Evolutionary conservation across 2,329 filamentous ascomycete genomes (phyloP), one percentile per base, ranked within the genome.

Genomic region (Colletotrichum sp.): DNA sequence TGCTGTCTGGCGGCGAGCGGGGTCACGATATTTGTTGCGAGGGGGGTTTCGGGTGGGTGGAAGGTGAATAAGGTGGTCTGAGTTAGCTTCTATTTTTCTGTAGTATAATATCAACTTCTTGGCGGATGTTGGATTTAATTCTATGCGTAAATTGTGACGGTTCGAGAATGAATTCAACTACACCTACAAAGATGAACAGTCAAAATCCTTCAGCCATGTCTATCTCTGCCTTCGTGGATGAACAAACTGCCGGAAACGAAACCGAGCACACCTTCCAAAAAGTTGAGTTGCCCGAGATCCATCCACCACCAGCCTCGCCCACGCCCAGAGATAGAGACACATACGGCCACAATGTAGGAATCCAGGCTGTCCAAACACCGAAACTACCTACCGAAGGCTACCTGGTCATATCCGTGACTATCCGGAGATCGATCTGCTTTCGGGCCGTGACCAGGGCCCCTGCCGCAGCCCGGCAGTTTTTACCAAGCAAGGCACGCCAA

Each of bases 1-100:
- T 74, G 72, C 21, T 72, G 67, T 43, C 67, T 77, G n/a, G 72
- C 67, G 4, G 67, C 67, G 15, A 74, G 75, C 18, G 68, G 64
- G 2, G 7, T 63, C 3, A 67, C 72, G 8, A 65, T 77, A 18
- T 52, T 43, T 43, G 18, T 34, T 15, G 65, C 75, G 28, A 32
- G 72, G 8, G 72, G 75, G 4, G 57, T 77, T 24, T 63, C 64
- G 3, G 67, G 68, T 5, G 72, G 75, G 13, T 77, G 75, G 75
- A 74, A 74, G 52, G 34, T 57, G 18, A 67, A 71, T 30, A 60
- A 71, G 52, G 48, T 58, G 34, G 52, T 71, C 7, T 74, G 28
- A 52, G 12, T 0, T 26, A 4, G 48, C 5, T 5, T 30, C 3
- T 48, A 3, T 28, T 30, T 9, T 15, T 7, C 8, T n/a, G 9